These are phyloP conservation scores for Xylaria sp. DNA, from an alignment of 2,329 filamentous ascomycete species.

Conservation along the genomic window DNA sequence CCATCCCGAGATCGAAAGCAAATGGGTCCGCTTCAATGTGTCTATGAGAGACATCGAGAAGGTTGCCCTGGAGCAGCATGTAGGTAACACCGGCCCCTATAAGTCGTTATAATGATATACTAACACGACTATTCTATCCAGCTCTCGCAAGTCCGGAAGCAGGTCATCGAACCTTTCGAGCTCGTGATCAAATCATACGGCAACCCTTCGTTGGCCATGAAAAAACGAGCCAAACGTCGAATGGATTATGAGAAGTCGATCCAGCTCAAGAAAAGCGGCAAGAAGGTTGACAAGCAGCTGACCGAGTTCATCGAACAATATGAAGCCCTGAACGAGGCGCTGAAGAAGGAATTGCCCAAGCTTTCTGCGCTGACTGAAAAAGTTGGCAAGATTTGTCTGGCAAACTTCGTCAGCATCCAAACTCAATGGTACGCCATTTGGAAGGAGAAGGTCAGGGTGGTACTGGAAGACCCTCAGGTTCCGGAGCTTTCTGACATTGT, in stretches of 20 bases:
- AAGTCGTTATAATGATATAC: slow-evolving; percentile 17
- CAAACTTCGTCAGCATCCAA: slow-evolving; percentile 84
- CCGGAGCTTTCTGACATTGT: slow-evolving; percentile 75
- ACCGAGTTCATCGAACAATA: slow-evolving; percentile 86
- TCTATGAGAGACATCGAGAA: slow-evolving; percentile 85
- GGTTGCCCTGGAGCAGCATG: slow-evolving; percentile 81
- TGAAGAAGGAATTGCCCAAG: slow-evolving; percentile 89
- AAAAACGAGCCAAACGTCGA: slow-evolving; percentile 91
- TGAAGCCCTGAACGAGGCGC: slow-evolving; percentile 84
- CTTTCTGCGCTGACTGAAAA: slow-evolving; percentile 81
- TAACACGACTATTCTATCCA: slow-evolving; percentile 39
- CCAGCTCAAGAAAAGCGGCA: slow-evolving; percentile 75
- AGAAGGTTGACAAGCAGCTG: slow-evolving; percentile 85
- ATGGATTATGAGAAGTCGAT: slow-evolving; percentile 84
- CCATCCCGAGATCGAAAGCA: slow-evolving; percentile 85
- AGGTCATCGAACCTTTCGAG: slow-evolving; percentile 83
- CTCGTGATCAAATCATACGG: slow-evolving; percentile 78
- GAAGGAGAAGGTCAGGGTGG: slow-evolving; percentile 77
- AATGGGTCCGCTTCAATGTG: slow-evolving; percentile 90
- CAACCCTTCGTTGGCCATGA: slow-evolving; percentile 85
- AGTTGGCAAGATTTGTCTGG: slow-evolving; percentile 80
- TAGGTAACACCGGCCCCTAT: slow-evolving; percentile 47
- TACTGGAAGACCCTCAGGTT: slow-evolving; percentile 69
- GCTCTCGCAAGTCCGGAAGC: slow-evolving; percentile 71
- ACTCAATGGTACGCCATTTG: slow-evolving; percentile 80